Percentiles rank a stretch among this genome's conserved stretches.
phyloP scores from a whole-genome alignment of 441 rosid genomes.

The Populus hybrid region DNA sequence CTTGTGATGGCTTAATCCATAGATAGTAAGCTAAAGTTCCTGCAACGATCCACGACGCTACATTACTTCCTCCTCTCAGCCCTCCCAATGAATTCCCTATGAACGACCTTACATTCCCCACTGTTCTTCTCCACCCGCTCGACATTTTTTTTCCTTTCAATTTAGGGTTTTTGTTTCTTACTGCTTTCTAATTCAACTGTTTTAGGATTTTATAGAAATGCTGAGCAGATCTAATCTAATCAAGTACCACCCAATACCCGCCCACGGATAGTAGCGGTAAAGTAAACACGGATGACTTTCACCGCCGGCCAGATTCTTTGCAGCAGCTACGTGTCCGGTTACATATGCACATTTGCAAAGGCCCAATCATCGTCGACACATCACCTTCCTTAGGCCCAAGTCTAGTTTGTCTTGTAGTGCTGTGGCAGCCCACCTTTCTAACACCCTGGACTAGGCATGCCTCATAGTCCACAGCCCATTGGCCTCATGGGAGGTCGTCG shows the following conservation, averaged over 20 bases:
- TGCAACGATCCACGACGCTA: constrained; percentile 87
- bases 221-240: neutral
- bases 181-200: neutral
- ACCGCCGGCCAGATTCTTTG: neutral
- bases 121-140: constrained; percentile 57
- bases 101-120: constrained; percentile 66
- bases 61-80: constrained; percentile 56
- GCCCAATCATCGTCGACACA: neutral
- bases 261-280: neutral
- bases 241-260: neutral
- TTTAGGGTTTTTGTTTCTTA: neutral
- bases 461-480: too few species aligned
- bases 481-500: neutral
- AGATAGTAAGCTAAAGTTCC: constrained; percentile 85
- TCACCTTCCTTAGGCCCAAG: neutral
- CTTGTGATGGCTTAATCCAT: constrained; percentile 89
- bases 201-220: neutral
- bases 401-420: too few species aligned
- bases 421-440: too few species aligned
- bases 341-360: neutral
- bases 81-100: constrained; percentile 78
- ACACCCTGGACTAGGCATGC: too few species aligned
- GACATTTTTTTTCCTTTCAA: constrained; percentile 29
- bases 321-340: neutral
- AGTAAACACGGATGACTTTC: neutral